Evolutionary conservation across 257 asterid species (phyloP).

Genomic region (Petrea volubilis): DNA sequence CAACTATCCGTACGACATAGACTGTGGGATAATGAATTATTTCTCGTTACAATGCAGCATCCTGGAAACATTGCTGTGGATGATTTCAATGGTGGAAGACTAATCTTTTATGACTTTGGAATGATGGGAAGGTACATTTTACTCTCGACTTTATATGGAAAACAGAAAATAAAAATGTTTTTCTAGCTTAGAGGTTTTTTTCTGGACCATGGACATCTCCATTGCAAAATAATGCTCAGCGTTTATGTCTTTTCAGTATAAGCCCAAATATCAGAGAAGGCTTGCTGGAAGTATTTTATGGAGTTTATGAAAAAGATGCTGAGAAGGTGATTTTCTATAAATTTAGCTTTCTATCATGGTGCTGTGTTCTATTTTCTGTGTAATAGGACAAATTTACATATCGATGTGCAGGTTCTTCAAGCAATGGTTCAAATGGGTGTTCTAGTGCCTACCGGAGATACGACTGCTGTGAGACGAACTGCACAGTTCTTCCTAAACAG

Average conservation of each 20-base stretch:
- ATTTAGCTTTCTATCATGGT: neutral
- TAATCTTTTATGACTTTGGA: slow-evolving; percentile 84
- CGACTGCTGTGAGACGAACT: slow-evolving; percentile 92
- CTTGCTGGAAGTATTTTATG: slow-evolving; percentile 81
- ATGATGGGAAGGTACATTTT: slow-evolving; percentile 86
- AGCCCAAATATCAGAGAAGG: slow-evolving; percentile 87
- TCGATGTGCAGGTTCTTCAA: slow-evolving; percentile 64
- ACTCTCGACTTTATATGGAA: neutral
- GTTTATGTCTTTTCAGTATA: slow-evolving; percentile 59
- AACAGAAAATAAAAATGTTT: neutral
- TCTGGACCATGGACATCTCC: neutral
- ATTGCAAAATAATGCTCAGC: slow-evolving; percentile 1
- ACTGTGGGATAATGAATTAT: neutral
- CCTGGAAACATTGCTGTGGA: slow-evolving; percentile 93
- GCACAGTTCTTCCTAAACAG: slow-evolving; percentile 91
- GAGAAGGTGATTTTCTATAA: slow-evolving; percentile 56
- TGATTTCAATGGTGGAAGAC: slow-evolving; percentile 83
- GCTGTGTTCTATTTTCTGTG: neutral
- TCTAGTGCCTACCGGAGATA: slow-evolving; percentile 89
- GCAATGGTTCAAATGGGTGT: slow-evolving; percentile 94
- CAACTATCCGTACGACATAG: neutral
- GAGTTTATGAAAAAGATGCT: slow-evolving; percentile 91
- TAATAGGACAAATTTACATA: neutral
- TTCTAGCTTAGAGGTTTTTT: neutral
- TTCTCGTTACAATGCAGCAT: slow-evolving; percentile 49